A percentile compares a stretch with the other conserved stretches of the same genome.
phyloP scores from a whole-genome alignment of 768 basidiomycete species.

The Suillus subaureus region DNA sequence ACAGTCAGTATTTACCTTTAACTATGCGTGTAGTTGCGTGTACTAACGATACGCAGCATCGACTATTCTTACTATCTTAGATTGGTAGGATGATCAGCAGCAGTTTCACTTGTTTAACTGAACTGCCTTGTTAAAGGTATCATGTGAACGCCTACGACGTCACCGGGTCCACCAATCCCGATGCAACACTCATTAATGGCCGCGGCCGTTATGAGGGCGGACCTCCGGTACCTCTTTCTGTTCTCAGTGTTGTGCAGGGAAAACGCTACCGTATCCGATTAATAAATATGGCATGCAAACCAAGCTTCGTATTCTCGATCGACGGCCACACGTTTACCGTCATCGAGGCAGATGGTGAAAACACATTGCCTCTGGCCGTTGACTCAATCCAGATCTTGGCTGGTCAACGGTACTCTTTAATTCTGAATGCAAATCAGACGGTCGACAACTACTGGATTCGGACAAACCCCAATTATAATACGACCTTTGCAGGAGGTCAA shows the following conservation, averaged over 20 bases:
- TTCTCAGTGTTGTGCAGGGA: slow-evolving; percentile 35
- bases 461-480: slow-evolving; percentile 23
- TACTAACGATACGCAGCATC: slow-evolving; percentile 20
- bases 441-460: slow-evolving; percentile 42
- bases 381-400: slow-evolving; percentile 36
- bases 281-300: slow-evolving; percentile 37
- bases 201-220: slow-evolving; percentile 33
- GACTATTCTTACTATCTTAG: slow-evolving; percentile 34
- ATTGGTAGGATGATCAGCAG: slow-evolving; percentile 20
- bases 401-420: slow-evolving; percentile 49
- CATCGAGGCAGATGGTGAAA: slow-evolving; percentile 44
- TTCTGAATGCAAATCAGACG: slow-evolving; percentile 42
- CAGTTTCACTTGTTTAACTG: not conserved
- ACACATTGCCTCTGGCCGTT: slow-evolving; percentile 38
- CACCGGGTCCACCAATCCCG: slow-evolving; percentile 17
- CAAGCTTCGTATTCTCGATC: slow-evolving; percentile 27
- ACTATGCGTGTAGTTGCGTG: not conserved
- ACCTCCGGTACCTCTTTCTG: slow-evolving; percentile 27
- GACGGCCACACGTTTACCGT: slow-evolving; percentile 29
- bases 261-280: slow-evolving; percentile 42
- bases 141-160: slow-evolving; percentile 12
- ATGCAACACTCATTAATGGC: slow-evolving; percentile 45
- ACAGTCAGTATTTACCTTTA: slow-evolving; percentile 14
- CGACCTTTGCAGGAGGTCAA: slow-evolving; percentile 34
- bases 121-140: slow-evolving; percentile 12